These are phyloP conservation scores for Physcomitrium patens DNA, from an alignment of 225 moss, liverwort and hornwort species.

Conservation along the genomic window DNA sequence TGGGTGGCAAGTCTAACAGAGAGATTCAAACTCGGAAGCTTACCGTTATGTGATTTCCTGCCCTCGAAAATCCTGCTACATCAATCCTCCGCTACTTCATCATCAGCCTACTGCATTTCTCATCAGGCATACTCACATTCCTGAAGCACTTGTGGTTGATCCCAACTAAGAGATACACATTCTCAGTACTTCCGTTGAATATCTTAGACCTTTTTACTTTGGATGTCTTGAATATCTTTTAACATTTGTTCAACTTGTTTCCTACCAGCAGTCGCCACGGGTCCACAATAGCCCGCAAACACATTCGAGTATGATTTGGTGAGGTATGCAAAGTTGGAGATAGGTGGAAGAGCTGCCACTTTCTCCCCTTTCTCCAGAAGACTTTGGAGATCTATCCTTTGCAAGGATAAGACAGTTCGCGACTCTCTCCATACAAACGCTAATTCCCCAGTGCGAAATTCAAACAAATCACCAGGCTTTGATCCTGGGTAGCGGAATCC, in stretches of 20 bases:
- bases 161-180: too few species aligned
- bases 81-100: too few species aligned
- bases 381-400: constrained; percentile 49
- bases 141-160: too few species aligned
- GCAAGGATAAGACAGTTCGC: constrained; percentile 44
- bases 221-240: too few species aligned
- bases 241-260: background rate
- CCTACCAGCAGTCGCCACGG: constrained; percentile 19
- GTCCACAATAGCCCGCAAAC: constrained; percentile 51
- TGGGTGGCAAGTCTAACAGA: too few species aligned
- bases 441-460: constrained; percentile 41
- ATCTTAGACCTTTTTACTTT: too few species aligned
- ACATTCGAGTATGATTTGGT: constrained; percentile 64
- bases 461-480: constrained; percentile 67
- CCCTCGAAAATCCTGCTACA: too few species aligned
- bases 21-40: too few species aligned
- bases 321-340: constrained; percentile 66
- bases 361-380: constrained; percentile 53
- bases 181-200: too few species aligned
- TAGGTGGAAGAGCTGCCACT: constrained; percentile 55
- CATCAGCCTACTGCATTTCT: too few species aligned
- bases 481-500: constrained; percentile 67
- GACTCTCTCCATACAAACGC: constrained; percentile 72
- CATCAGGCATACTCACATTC: too few species aligned
- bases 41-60: too few species aligned